A percentile compares a stretch with the other conserved stretches of the same genome.
Conservation (phyloP, 2,329 filamentous ascomycete genomes). For the Paecilomyces dactylethromorphus region DNA sequence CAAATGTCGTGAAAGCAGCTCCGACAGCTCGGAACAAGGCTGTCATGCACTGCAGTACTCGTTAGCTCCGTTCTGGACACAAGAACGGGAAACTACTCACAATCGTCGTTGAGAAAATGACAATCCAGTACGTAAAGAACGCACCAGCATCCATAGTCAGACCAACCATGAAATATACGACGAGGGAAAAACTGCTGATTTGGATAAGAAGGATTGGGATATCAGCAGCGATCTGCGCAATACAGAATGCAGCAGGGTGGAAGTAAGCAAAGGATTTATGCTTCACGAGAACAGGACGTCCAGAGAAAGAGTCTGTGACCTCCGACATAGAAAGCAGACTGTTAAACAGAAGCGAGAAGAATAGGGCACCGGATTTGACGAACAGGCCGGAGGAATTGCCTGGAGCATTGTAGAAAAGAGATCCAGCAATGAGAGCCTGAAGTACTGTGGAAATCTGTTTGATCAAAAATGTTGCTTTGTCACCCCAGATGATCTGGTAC, state of each 20-base stretch:
- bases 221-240: slow-evolving; percentile 43
- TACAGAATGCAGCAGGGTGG: slow-evolving; percentile 44
- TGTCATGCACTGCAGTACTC: slow-evolving; percentile 44
- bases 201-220: slow-evolving; percentile 54
- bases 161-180: slow-evolving; percentile 60
- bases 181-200: slow-evolving; percentile 51
- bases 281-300: slow-evolving; percentile 54
- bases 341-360: slow-evolving; percentile 59
- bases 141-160: slow-evolving; percentile 44
- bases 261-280: slow-evolving; percentile 54
- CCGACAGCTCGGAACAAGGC: slow-evolving; percentile 53
- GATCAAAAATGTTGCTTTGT: slow-evolving; percentile 58
- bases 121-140: slow-evolving; percentile 59
- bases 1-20: slow-evolving; percentile 51
- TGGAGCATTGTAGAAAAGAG: slow-evolving; percentile 61
- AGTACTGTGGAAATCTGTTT: slow-evolving; percentile 53
- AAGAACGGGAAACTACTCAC: slow-evolving; percentile 23
- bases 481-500: slow-evolving; percentile 60
- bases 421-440: slow-evolving; percentile 58
- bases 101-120: slow-evolving; percentile 48
- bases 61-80: slow-evolving; percentile 7
- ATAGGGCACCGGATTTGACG: slow-evolving; percentile 57
- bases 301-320: slow-evolving; percentile 56
- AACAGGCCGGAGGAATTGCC: slow-evolving; percentile 55
- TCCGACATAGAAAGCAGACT: slow-evolving; percentile 59